These are phyloP conservation scores for Torulaspora indica DNA, from an alignment of 805 yeast species.

Conservation along the genomic window DNA sequence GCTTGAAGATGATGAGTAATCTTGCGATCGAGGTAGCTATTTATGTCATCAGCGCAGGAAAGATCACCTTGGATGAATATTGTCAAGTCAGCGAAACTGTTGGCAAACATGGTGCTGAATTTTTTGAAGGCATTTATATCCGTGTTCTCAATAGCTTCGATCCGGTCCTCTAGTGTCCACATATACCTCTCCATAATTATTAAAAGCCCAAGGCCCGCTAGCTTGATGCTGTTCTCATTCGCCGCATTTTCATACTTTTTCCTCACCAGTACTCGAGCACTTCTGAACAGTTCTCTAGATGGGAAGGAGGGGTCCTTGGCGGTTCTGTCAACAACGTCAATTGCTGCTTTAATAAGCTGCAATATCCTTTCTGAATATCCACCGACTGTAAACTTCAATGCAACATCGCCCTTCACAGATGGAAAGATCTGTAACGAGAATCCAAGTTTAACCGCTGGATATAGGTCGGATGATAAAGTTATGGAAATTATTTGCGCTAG, in stretches of 20 bases:
- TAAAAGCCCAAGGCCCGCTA: conserved; percentile 48
- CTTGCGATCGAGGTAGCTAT: conserved; percentile 24
- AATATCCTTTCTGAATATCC: conserved; percentile 47
- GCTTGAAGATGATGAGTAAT: conserved; percentile 30
- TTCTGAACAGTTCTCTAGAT: conserved; percentile 40
- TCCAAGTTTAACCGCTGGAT: conserved; percentile 52
- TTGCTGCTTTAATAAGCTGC: conserved; percentile 35
- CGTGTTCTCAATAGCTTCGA: conserved; percentile 51
- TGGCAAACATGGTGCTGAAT: conserved; percentile 32
- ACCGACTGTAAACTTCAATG: conserved; percentile 47
- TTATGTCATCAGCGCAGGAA: conserved; percentile 23
- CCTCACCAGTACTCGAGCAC: conserved; percentile 46
- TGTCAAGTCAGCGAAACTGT: conserved; percentile 35
- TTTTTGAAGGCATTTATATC: conserved; percentile 36
- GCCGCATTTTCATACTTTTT: conserved; percentile 43
- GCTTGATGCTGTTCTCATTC: conserved; percentile 42
- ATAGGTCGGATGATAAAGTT: conserved; percentile 41
- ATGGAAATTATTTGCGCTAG: conserved; percentile 45
- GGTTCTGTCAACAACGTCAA: conserved; percentile 32
- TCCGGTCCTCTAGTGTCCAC: conserved; percentile 51
- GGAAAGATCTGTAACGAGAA: conserved; percentile 55
- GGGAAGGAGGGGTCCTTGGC: conserved; percentile 13
- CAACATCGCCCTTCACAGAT: conserved; percentile 50
- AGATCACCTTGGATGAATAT: conserved; percentile 51
- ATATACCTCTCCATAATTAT: conserved; percentile 52